phyloP scores from a whole-genome alignment of 352 stramenopile genomes.

The Globisporangium orthogonon region DNA sequence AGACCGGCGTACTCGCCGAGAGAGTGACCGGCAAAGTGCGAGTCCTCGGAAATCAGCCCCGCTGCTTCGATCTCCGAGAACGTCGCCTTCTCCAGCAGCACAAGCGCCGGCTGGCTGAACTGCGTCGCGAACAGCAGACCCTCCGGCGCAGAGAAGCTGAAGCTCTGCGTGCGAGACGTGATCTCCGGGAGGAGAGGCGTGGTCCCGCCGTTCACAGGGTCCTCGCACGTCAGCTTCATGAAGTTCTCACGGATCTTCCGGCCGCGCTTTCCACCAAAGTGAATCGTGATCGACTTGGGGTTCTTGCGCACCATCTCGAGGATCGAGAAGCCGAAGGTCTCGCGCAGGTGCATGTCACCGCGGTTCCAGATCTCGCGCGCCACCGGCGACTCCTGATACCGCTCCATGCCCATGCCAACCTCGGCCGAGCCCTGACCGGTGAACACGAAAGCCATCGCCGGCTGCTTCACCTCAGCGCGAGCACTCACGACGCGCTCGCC shows the following conservation, averaged over 20 bases:
- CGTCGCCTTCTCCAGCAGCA: constrained; percentile 21
- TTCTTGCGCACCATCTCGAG: constrained; percentile 86
- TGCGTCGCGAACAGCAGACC: constrained; percentile 83
- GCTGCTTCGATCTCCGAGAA: constrained; percentile 76
- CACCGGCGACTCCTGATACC: constrained; percentile 58
- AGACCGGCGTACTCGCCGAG: constrained; percentile 72
- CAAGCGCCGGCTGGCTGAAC: constrained; percentile 32
- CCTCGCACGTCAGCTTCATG: constrained; percentile 68
- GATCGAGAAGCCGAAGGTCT: constrained; percentile 86
- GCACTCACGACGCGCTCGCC: constrained; percentile 72
- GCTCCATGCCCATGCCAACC: constrained; percentile 86
- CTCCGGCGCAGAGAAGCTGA: constrained; percentile 68
- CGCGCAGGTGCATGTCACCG: constrained; percentile 59
- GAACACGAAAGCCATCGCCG: constrained; percentile 76
- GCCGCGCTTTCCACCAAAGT: constrained; percentile 82
- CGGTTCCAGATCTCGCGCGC: constrained; percentile 79
- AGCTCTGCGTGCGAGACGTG: constrained; percentile 74
- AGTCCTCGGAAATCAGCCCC: constrained; percentile 62
- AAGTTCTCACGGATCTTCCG: constrained; percentile 80
- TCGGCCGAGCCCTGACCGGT: constrained; percentile 83
- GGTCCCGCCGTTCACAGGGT: constrained; percentile 42
- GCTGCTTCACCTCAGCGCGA: constrained; percentile 58
- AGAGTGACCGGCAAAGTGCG: constrained; percentile 82
- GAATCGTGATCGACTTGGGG: constrained; percentile 72
- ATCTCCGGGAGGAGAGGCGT: constrained; percentile 76